Percentiles rank a stretch among this genome's conserved stretches.
phyloP scores from a whole-genome alignment of 768 basidiomycete species.

The Calocera cornea region DNA sequence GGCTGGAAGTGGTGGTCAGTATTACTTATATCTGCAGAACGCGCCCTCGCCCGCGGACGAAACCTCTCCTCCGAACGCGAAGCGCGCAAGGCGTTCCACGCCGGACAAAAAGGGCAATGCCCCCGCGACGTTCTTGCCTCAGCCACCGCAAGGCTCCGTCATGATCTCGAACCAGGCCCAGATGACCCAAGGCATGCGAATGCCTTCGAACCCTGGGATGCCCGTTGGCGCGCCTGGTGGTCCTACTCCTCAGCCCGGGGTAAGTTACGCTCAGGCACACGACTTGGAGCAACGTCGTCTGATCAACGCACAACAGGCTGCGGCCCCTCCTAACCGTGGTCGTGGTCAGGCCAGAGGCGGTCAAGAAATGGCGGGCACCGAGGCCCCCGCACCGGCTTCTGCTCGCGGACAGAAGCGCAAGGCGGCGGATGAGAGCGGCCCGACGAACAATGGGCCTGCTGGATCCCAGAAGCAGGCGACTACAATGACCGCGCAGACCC shows the following conservation, averaged over 20 bases:
- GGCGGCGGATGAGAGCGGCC: not conserved
- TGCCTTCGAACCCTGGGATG: not conserved
- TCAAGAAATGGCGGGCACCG: not conserved
- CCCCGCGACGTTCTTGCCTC: not conserved
- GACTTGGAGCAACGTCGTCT: not conserved
- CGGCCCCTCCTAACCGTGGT: not conserved
- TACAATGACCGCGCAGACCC: not conserved
- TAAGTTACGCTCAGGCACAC: not conserved
- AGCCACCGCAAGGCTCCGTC: conserved; percentile 19
- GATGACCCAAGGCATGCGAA: conserved; percentile 11
- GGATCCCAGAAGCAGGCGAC: not conserved
- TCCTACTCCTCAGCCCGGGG: not conserved
- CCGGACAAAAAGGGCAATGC: conserved; percentile 3
- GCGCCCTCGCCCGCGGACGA: not conserved
- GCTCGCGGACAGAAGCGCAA: not conserved
- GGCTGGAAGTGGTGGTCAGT: not conserved
- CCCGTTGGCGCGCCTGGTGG: not conserved
- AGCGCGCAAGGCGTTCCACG: not conserved
- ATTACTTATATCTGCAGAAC: not conserved
- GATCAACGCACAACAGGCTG: not conserved
- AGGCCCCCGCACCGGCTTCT: not conserved
- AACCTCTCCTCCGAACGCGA: not conserved
- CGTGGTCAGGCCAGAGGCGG: not conserved
- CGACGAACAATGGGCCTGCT: not conserved
- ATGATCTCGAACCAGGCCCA: conserved; percentile 16